Evolutionary conservation across 352 stramenopile genomes (phyloP).

Genomic region (Phytopythium vexans): DNA sequence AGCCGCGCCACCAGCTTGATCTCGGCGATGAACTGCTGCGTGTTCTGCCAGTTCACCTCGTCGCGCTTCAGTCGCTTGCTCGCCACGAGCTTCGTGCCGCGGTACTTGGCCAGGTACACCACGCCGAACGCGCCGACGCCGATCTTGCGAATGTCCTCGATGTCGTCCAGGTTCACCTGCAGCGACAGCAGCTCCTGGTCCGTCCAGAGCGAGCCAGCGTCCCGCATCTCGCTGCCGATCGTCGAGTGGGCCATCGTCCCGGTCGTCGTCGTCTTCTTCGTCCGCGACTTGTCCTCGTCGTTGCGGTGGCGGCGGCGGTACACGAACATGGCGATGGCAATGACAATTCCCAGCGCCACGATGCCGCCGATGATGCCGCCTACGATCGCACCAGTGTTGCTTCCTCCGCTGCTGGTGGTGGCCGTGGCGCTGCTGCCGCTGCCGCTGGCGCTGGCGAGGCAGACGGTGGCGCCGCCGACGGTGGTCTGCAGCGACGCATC

Average conservation of each 20-base stretch:
- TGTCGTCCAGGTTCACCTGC: conserved; percentile 30
- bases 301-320: conserved; percentile 19
- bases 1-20: conserved; percentile 39
- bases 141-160: conserved; percentile 38
- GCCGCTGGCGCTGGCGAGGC: background rate
- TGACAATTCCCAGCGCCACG: conserved; percentile 22
- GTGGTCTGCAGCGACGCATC: conserved; percentile 21
- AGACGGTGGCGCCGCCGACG: conserved; percentile 4
- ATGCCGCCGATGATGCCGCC: conserved; percentile 41
- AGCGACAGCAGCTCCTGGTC: conserved; percentile 17
- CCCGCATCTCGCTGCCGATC: background rate
- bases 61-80: conserved; percentile 36
- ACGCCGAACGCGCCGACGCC: conserved; percentile 14
- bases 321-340: conserved; percentile 20
- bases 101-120: conserved; percentile 36
- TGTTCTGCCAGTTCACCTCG: conserved; percentile 21
- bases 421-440: conserved; percentile 1
- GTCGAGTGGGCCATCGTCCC: conserved; percentile 14
- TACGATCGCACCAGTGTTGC: conserved; percentile 34
- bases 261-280: background rate
- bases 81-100: conserved; percentile 20
- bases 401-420: conserved; percentile 6
- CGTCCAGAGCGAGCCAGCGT: conserved; percentile 8
- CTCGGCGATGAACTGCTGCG: conserved; percentile 32
- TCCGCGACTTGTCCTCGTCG: conserved; percentile 3